Evolutionary conservation across 228 moss, liverwort and hornwort species (phyloP).

Genomic region (Sphagnum fallax): DNA sequence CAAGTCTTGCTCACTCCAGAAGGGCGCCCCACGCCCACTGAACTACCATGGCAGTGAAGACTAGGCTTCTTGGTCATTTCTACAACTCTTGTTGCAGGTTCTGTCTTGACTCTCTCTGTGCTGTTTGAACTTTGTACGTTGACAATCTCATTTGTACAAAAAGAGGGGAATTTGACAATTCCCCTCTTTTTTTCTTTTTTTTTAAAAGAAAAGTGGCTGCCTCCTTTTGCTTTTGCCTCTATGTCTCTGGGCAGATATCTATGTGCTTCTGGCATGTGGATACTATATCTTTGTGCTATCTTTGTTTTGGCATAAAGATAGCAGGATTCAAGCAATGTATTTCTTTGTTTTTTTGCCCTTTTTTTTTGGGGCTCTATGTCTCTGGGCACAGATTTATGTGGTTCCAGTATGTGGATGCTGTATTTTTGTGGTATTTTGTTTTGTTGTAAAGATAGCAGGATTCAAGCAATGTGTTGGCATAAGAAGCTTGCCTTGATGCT

Average conservation of each 20-base stretch:
- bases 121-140: background rate
- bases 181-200: too few relatives aligned
- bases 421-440: background rate
- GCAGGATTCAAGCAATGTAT: too few relatives aligned
- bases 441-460: background rate
- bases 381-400: background rate
- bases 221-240: background rate
- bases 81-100: conserved; percentile 47
- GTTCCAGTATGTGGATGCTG: too few relatives aligned
- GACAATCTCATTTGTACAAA: too few relatives aligned
- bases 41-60: conserved; percentile 53
- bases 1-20: conserved; percentile 23
- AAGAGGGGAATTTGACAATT: too few relatives aligned
- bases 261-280: background rate
- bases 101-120: background rate
- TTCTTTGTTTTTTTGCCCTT: background rate
- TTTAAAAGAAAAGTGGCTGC: too few relatives aligned
- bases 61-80: conserved; percentile 34
- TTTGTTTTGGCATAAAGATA: too few relatives aligned
- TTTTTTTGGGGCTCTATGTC: too few relatives aligned
- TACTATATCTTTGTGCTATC: too few relatives aligned
- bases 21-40: conserved; percentile 25
- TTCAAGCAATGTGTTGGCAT: background rate
- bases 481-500: background rate
- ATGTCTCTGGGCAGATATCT: background rate